phyloP scores from a whole-genome alignment of 1,284 basidiomycete genomes.

The Marasmius sp. region DNA sequence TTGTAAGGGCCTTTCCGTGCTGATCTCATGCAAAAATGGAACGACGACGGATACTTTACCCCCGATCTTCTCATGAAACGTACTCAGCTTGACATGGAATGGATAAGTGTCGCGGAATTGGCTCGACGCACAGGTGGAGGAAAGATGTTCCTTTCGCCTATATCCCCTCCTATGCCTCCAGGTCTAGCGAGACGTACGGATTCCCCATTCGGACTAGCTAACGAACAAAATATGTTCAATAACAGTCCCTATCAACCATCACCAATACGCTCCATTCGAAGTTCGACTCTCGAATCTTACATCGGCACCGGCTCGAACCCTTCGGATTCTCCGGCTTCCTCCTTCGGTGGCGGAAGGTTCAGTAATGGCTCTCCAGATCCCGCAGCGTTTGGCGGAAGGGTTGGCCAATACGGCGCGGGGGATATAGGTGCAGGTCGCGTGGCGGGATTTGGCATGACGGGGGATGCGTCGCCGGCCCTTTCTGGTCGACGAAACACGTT shows the following conservation, averaged over 20 bases:
- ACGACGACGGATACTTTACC: conserved; percentile 89
- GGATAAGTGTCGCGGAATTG: conserved; percentile 63
- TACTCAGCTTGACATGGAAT: conserved; percentile 61
- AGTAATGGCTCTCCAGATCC: conserved; percentile 69
- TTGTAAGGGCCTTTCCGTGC: conserved; percentile 85
- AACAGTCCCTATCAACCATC: conserved; percentile 64
- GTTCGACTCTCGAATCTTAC: conserved; percentile 60
- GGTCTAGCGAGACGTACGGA: conserved; percentile 51
- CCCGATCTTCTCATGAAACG: conserved; percentile 84
- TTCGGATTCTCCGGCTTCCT: conserved; percentile 70
- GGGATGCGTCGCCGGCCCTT: conserved; percentile 30
- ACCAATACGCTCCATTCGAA: conserved; percentile 56
- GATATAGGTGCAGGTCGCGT: conserved; percentile 31
- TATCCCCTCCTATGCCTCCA: conserved; percentile 46
- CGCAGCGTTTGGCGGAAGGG: conserved; percentile 51
- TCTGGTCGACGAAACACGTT: conserved; percentile 33
- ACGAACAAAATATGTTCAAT: conserved; percentile 38
- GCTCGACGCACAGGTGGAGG: conserved; percentile 48
- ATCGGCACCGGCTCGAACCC: conserved; percentile 49
- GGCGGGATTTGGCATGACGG: conserved; percentile 17
- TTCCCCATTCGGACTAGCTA: conserved; percentile 34
- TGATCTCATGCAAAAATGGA: conserved; percentile 95
- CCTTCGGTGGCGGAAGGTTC: conserved; percentile 61
- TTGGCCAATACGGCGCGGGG: conserved; percentile 37
- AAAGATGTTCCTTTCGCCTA: conserved; percentile 65